Evolutionary conservation across 345 rosid species (phyloP).

Genomic region (Combretum micranthum): DNA sequence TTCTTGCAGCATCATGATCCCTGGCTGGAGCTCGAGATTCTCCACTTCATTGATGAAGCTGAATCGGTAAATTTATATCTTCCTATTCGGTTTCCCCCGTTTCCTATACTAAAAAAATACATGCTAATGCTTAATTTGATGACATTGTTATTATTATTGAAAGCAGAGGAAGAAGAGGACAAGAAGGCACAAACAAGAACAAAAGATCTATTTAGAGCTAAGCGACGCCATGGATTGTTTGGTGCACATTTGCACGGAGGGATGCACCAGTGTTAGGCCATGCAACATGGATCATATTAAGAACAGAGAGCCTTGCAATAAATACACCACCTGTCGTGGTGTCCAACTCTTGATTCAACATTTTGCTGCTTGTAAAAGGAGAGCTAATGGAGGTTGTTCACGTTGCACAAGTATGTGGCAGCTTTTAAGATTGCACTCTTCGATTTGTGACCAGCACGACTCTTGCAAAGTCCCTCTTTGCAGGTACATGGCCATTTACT

Average conservation of each 20-base stretch:
- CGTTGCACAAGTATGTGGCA: slow-evolving; percentile 86
- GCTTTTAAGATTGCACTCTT: slow-evolving; percentile 78
- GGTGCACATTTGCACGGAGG: slow-evolving; percentile 84
- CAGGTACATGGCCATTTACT: slow-evolving; percentile 46
- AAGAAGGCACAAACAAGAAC: slow-evolving; percentile 42
- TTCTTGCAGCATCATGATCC: slow-evolving; percentile 74
- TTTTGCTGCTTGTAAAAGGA: slow-evolving; percentile 54
- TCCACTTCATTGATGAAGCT: slow-evolving; percentile 69
- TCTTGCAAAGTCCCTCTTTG: slow-evolving; percentile 84
- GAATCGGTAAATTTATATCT: slow-evolving; percentile 39
- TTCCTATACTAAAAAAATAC: no score
- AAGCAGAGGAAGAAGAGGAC: slow-evolving; percentile 67
- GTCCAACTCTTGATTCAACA: slow-evolving; percentile 66
- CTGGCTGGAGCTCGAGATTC: slow-evolving; percentile 68
- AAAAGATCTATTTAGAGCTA: slow-evolving; percentile 51
- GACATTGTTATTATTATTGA: no score
- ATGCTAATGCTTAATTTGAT: no score
- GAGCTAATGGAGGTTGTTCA: slow-evolving; percentile 56
- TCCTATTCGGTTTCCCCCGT: neutral
- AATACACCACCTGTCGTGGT: slow-evolving; percentile 62
- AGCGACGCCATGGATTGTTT: slow-evolving; percentile 83
- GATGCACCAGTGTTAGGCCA: slow-evolving; percentile 75
- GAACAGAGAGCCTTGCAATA: slow-evolving; percentile 37
- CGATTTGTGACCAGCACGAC: slow-evolving; percentile 48
- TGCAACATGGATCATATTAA: slow-evolving; percentile 21